These are phyloP conservation scores for Daldinia loculata DNA, from an alignment of 495 filamentous ascomycete genomes.

Conservation along the genomic window DNA sequence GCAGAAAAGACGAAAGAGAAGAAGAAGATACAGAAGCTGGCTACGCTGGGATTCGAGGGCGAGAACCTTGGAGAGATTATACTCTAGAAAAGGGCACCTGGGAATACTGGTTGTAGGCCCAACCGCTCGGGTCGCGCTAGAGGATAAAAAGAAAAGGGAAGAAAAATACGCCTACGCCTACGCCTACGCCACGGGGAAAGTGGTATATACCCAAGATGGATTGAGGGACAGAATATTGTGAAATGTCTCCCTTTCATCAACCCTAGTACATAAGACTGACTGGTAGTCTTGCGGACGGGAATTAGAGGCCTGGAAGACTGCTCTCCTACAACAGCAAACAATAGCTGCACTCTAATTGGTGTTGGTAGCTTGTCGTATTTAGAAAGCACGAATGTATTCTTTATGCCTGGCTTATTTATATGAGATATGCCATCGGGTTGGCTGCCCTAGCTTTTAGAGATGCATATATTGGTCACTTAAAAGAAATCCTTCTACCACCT, in stretches of 20 bases:
- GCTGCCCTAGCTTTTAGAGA: background rate
- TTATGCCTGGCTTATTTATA: background rate
- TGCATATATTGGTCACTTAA: background rate
- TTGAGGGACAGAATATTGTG: constrained; percentile 76
- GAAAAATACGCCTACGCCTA: background rate
- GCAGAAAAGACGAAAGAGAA: constrained; percentile 78
- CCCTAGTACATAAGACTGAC: constrained; percentile 3
- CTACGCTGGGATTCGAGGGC: constrained; percentile 83
- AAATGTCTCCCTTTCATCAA: constrained; percentile 62
- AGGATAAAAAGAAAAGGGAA: background rate
- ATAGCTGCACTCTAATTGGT: background rate
- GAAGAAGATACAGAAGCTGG: constrained; percentile 70
- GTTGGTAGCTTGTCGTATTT: background rate
- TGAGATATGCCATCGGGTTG: background rate
- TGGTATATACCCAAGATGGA: constrained; percentile 24
- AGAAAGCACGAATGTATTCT: background rate
- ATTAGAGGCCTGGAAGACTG: background rate
- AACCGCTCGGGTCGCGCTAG: background rate
- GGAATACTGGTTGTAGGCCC: background rate
- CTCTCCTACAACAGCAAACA: constrained; percentile 11
- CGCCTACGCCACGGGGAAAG: constrained; percentile 10
- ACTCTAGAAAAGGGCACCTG: constrained; percentile 56
- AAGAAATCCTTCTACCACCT: background rate
- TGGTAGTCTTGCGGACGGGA: constrained; percentile 5
- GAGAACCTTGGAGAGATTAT: constrained; percentile 81